Base-by-base conservation (phyloP, 352 stramenopile species). In the Pythium sukuiense region DNA sequence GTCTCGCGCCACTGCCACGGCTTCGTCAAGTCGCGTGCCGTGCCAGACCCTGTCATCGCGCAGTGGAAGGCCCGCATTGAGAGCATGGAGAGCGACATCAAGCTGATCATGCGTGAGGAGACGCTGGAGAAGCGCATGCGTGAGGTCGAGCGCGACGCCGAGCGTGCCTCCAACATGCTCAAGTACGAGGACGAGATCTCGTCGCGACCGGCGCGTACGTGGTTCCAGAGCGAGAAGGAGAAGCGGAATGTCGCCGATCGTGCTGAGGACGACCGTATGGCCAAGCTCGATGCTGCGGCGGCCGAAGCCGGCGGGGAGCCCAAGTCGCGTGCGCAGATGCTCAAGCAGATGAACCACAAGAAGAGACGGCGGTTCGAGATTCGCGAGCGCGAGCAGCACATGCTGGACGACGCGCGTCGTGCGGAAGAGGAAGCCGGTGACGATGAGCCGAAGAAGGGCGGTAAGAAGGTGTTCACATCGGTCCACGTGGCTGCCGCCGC, bases 211-310 rank as follows among this genome's bases (percentile, higher is more conserved):
- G 86, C 87, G 33, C 85, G 90, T 61, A 97, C 88, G 63, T 98
- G 94, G 94, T 98, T 97, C 66, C 89, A 97, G 79, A 93, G 87
- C 39, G 83, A 96, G 68, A 88, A 85, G 58, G 83, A 97, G 62
- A 97, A 97, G 73, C 90, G 96, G 67, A 85, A 80, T 18, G 78
- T 96, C 35, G 78, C 77, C 11, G 81, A 88, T 64, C 74, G 77
- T 30, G 85, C 82, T 26, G 87, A 95, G 8, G 74, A 89, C 41
- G 76, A 88, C n/a, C 80, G 82, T n/a, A 72, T 76, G 26, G 65
- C 72, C 54, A 67, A 89, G 58, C 57, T 80, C 9, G 66, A 69
- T 37, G 73, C 69, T 1, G 71, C 81, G 0, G 71, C 81, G 35
- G 68, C 69, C 71, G n/a, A 76, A 7, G 65, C 63, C 2, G 63